phyloP scores from a whole-genome alignment of 2,329 filamentous ascomycete species.

The Aspergillus cejpii region DNA sequence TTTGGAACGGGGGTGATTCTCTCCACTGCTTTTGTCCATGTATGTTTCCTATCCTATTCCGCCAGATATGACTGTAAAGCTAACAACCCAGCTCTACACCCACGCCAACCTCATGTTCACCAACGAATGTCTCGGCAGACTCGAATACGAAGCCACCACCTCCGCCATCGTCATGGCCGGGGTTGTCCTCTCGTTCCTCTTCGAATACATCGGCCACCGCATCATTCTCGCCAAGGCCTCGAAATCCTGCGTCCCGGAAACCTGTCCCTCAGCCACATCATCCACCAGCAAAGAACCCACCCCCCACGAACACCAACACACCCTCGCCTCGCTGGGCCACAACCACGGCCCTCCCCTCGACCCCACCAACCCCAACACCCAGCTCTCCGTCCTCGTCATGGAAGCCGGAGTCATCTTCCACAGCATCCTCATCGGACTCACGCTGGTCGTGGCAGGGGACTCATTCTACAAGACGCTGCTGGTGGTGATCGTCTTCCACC shows the following conservation, averaged over 20 bases:
- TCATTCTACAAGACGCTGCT: constrained; percentile 48
- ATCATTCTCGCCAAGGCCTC: constrained; percentile 39
- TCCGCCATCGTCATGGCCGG: constrained; percentile 68
- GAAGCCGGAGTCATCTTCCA: constrained; percentile 71
- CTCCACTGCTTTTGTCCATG: constrained; percentile 38
- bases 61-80: too few species aligned
- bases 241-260: constrained; percentile 9
- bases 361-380: constrained; percentile 37
- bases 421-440: constrained; percentile 50
- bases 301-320: constrained; percentile 7
- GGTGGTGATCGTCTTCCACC: constrained; percentile 67
- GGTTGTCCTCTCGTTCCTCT: constrained; percentile 63
- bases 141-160: constrained; percentile 63
- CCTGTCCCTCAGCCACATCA: background rate
- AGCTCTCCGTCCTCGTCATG: constrained; percentile 60
- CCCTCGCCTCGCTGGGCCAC: constrained; percentile 28
- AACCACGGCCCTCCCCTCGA: constrained; percentile 27
- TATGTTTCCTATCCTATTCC: constrained; percentile 19
- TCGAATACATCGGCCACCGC: constrained; percentile 62
- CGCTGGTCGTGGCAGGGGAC: constrained; percentile 44
- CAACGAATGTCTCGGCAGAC: constrained; percentile 60
- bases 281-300: constrained; percentile 4
- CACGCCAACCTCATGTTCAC: constrained; percentile 67
- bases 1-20: constrained; percentile 39
- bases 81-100: constrained; percentile 55